These are phyloP conservation scores for Tetrapisispora namnaoensis DNA, from an alignment of 805 yeast genomes.

Conservation along the genomic window DNA sequence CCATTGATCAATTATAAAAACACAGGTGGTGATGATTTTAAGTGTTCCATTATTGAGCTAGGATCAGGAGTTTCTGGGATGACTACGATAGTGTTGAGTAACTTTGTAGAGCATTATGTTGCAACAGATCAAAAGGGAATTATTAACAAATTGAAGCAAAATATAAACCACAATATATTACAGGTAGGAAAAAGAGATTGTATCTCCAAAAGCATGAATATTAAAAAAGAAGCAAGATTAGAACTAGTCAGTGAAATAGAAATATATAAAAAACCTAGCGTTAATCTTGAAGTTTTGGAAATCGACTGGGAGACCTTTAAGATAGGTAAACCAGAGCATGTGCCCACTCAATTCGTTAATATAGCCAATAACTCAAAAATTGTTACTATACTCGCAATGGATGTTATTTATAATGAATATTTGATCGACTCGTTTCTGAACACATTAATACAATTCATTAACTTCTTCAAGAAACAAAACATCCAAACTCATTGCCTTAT, in stretches of 20 bases:
- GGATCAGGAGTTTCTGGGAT: constrained; percentile 29
- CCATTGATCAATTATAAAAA: background rate
- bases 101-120: constrained; percentile 21
- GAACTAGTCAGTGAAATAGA: background rate
- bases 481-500: constrained; percentile 11
- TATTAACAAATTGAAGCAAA: constrained; percentile 18
- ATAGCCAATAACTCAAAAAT: constrained; percentile 2
- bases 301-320: constrained; percentile 28
- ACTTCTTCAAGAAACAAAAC: constrained; percentile 4
- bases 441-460: constrained; percentile 14
- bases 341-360: constrained; percentile 2
- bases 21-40: background rate
- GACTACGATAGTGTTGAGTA: constrained; percentile 19
- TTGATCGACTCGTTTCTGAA: constrained; percentile 24
- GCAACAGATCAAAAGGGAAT: constrained; percentile 29
- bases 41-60: constrained; percentile 16
- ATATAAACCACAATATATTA: constrained; percentile 18
- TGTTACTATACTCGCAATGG: constrained; percentile 26
- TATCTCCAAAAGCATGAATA: constrained; percentile 7
- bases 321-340: constrained; percentile 1
- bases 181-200: constrained; percentile 18
- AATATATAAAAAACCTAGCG: background rate
- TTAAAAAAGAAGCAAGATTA: background rate
- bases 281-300: constrained; percentile 16
- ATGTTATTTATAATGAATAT: constrained; percentile 30